Percentiles rank a stretch among this genome's conserved stretches.
Conservation (phyloP, 257 asterid species). For the Misopates orontium region DNA sequence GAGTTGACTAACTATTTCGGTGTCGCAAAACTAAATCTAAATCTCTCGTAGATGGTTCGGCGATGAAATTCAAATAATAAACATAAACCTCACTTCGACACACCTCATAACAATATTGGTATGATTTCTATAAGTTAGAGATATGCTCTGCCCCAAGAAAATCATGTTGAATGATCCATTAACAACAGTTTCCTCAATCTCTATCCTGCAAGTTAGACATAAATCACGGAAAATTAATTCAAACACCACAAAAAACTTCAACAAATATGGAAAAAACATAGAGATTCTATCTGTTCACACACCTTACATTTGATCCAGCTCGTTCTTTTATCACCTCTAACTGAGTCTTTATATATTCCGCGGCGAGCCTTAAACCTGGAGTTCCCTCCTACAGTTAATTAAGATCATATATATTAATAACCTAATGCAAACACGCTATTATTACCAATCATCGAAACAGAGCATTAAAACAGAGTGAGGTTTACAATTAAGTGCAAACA, state of each 20-base stretch:
- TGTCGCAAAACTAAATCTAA: no score
- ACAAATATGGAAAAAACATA: neutral
- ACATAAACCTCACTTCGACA: neutral
- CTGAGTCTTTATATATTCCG: constrained; percentile 68
- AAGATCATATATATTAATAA: no score
- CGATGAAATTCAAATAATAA: no score
- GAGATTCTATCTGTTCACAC: constrained; percentile 12
- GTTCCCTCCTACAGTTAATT: constrained; percentile 69
- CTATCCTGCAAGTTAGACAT: constrained; percentile 65
- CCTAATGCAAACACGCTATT: no score
- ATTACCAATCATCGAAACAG: no score
- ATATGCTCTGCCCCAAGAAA: constrained; percentile 75
- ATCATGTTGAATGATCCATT: constrained; percentile 88
- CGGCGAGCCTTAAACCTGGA: constrained; percentile 82
- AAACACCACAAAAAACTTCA: neutral
- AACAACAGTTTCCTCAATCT: constrained; percentile 82
- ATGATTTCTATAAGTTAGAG: constrained; percentile 79
- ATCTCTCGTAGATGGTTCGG: no score
- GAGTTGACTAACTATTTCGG: no score
- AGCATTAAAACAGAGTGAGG: no score
- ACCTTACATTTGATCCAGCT: constrained; percentile 79
- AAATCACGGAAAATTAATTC: constrained; percentile 17
- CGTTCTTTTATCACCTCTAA: constrained; percentile 73
- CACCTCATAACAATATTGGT: constrained; percentile 91
- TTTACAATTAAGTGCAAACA: no score